Conservation (phyloP, 202 grass and related monocot genomes). For the Eragrostis tef region DNA sequence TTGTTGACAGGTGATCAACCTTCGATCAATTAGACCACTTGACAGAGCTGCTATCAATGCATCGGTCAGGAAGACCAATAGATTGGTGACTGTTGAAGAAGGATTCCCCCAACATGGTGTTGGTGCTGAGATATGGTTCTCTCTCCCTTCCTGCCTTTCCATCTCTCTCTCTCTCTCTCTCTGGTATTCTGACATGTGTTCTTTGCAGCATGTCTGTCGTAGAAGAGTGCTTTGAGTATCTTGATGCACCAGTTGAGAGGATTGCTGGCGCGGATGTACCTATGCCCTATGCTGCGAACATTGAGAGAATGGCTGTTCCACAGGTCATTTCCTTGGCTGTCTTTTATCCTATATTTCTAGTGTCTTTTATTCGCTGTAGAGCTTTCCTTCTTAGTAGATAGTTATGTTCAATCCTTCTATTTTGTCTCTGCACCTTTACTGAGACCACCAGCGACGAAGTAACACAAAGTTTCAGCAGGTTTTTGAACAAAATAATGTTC, state of each 20-base stretch:
- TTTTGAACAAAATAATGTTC: neutral
- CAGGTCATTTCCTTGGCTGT: constrained; percentile 59
- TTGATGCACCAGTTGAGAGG: constrained; percentile 92
- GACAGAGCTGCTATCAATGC: constrained; percentile 84
- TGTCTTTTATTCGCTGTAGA: neutral
- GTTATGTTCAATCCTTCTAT: constrained; percentile 5
- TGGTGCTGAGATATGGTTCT: constrained; percentile 91
- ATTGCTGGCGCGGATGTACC: constrained; percentile 92
- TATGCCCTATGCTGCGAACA: constrained; percentile 95
- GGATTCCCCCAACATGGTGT: constrained; percentile 91
- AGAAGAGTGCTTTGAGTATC: constrained; percentile 90
- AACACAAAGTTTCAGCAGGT: neutral
- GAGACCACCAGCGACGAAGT: neutral
- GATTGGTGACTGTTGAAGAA: constrained; percentile 85
- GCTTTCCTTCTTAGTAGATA: constrained; percentile 9
- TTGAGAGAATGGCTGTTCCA: constrained; percentile 93
- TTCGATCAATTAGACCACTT: constrained; percentile 86
- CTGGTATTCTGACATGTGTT: constrained; percentile 33
- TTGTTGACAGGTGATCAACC: constrained; percentile 88
- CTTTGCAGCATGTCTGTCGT: constrained; percentile 79
- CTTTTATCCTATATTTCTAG: constrained; percentile 10
- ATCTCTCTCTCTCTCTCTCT: neutral
- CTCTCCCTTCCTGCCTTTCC: neutral
- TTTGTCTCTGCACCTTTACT: neutral
- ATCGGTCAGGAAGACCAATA: constrained; percentile 94